Evolutionary conservation across 108 stramenopile species (phyloP).

Genomic region (Nitzschia palea): DNA sequence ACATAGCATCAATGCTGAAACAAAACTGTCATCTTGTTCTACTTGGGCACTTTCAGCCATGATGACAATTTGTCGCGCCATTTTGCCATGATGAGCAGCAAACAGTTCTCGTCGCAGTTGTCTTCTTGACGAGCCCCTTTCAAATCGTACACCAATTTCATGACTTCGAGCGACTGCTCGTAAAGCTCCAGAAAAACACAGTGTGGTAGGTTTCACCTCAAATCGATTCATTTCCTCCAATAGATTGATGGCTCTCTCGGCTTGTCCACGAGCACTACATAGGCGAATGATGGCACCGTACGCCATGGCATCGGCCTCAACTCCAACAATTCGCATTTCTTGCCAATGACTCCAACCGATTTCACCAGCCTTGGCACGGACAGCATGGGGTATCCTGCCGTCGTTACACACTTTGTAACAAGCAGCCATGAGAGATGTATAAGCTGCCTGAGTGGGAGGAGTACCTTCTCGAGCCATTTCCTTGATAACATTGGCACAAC

Average conservation of each 20-base stretch:
- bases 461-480: conserved; percentile 60
- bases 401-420: conserved; percentile 79
- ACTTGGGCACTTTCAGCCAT: conserved; percentile 81
- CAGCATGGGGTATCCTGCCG: conserved; percentile 60
- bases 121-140: conserved; percentile 60
- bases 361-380: conserved; percentile 72
- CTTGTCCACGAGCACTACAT: conserved; percentile 71
- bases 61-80: conserved; percentile 73
- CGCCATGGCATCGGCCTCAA: conserved; percentile 83
- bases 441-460: conserved; percentile 70
- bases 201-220: conserved; percentile 78
- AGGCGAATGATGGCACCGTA: conserved; percentile 81
- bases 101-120: conserved; percentile 63
- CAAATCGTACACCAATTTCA: conserved; percentile 66
- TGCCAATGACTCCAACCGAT: conserved; percentile 80
- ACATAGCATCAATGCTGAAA: conserved; percentile 77
- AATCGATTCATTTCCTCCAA: conserved; percentile 78
- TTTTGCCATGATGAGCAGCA: conserved; percentile 75
- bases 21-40: conserved; percentile 81
- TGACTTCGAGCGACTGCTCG: conserved; percentile 72
- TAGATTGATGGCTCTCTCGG: conserved; percentile 74
- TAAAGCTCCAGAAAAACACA: conserved; percentile 77
- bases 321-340: conserved; percentile 77
- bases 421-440: conserved; percentile 79
- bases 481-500: conserved; percentile 63